Evolutionary conservation across 305 asterid species (phyloP), one percentile per base, ranked within the genome.

Genomic region (Coffea humblotiana): DNA sequence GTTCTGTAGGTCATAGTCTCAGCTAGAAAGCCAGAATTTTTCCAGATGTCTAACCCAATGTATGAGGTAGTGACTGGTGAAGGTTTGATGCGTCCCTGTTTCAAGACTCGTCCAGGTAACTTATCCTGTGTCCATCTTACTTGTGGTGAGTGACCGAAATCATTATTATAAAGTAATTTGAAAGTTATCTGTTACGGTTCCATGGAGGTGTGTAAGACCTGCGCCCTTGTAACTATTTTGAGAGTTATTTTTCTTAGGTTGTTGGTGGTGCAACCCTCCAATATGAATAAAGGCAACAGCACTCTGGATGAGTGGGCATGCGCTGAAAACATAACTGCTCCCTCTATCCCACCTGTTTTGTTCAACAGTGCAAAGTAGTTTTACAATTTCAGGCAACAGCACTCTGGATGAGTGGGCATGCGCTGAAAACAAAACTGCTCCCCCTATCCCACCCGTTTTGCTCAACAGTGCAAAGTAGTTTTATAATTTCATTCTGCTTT

Each of bases 51-150:
- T 67, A 97, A 94, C 85, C 98, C 98, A 21, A 78, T 94, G 94
- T 94, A 94, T 77, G 97, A 94, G 90, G 97, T 94, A 84, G 98
- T 92, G 86, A 94, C 97, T 65, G 91, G 88, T 83, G 98, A 94
- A 89, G 98, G 98, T 80, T 90, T 94, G 74, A 91, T 94, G 98
- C 95, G 97, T 74, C 98, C 98, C 75, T 94, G 98, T 87, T 92
- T 94, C 86, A 92, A 90, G 87, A 92, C 95, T 86, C 70, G 71
- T 48, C 85, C 96, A 90, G 98, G 98, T 94, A 88, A 86, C 81
- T 32, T 61, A 47, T 79, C 40, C 69, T 75, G 3, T 47, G 35
- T 60, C 43, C 71, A 35, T 52, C 56, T 71, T 77, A 14, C 23
- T 63, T 80, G 69, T 49, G 29, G 47, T 82, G 2, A 16, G 63